Evolutionary conservation across 257 asterid genomes (phyloP), one percentile per base, ranked within the genome.

Genomic region (Solanum sitiens): DNA sequence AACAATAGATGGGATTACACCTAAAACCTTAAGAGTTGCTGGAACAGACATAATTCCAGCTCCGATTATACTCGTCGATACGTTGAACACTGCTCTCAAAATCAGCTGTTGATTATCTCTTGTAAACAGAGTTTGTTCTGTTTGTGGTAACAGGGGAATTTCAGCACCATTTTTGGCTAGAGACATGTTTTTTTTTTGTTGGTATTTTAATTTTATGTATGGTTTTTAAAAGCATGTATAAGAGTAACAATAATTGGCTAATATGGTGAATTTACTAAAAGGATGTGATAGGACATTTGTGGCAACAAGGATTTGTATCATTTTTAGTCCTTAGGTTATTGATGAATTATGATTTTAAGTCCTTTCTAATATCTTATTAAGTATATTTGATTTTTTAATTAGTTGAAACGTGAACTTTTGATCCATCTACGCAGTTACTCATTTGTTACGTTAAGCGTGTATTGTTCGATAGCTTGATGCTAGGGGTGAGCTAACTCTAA

Each of bases 1-100:
- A 0, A 89, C 6, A 83, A 97, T 94, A 1, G 98, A 98, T 13
- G 99, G 99, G 27, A 95, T 82, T 11, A 96, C 94, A 39, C 99
- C 99, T 1, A 97, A 89, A 18, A 97, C 98, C 90, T 97, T 97
- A 0, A 97, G 91, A 33, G 99, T 97, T 1, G 99, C 99, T 27
- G 99, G 99, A 10, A 97, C 93, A 4, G 99, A 97, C 99, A 97
- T 97, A 56, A 97, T 97, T 59, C 99, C 99, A 2, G 99, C 98
- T 10, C 99, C 99, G 16, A 97, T 95, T 44, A 97, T 97, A 92
- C 98, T 95, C 40, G 99, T 97, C 59, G 99, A 89, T 50, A 97
- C 98, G 77, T 97, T 97, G 89, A 95, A 97, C 16, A 97, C 98
- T 11, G 99, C 98, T 45, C 99, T 96, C 0, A 94, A 87, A n/a